Evolutionary conservation across 1,139 yeast species (phyloP).

Genomic region (Martiniozyma asiatica): DNA sequence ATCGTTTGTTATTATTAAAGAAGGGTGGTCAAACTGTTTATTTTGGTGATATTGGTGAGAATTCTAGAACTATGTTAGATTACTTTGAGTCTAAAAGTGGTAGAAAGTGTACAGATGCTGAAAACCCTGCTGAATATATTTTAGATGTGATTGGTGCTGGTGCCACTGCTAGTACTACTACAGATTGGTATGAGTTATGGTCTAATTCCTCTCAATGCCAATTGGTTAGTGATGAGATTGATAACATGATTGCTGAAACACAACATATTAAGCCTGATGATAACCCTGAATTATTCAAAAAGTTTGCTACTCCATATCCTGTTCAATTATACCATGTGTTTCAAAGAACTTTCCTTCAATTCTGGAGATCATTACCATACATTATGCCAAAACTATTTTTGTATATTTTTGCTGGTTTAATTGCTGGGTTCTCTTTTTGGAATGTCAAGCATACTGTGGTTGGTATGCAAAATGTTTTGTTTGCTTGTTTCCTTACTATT

Average conservation of each 20-base stretch:
- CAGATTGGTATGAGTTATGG: slow-evolving; percentile 39
- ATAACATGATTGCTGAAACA: slow-evolving; percentile 13
- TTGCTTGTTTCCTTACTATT: slow-evolving; percentile 36
- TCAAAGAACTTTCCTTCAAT: slow-evolving; percentile 30
- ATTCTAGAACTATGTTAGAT: slow-evolving; percentile 31
- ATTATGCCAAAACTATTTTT: slow-evolving; percentile 30
- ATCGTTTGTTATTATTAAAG: slow-evolving; percentile 29
- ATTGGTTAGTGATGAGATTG: slow-evolving; percentile 17
- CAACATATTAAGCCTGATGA: too few species aligned
- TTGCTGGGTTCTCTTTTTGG: slow-evolving; percentile 30
- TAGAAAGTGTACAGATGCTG: slow-evolving; percentile 33
- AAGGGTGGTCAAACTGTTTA: slow-evolving; percentile 47
- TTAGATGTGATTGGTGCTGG: slow-evolving; percentile 49
- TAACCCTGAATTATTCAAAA: slow-evolving; percentile 22
- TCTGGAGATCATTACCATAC: slow-evolving; percentile 37
- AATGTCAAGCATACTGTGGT: slow-evolving; percentile 25
- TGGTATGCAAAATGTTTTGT: slow-evolving; percentile 42
- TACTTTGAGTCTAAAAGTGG: slow-evolving; percentile 45
- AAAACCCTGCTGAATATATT: slow-evolving; percentile 43
- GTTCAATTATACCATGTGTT: slow-evolving; percentile 31
- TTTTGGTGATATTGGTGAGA: slow-evolving; percentile 44
- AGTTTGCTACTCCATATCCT: slow-evolving; percentile 26
- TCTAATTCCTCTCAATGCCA: slow-evolving; percentile 21
- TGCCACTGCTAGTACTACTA: slow-evolving; percentile 33
- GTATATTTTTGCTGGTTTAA: slow-evolving; percentile 28